Percentiles rank a stretch among this genome's conserved stretches.
These are phyloP conservation scores for Ceratorhiza oryzae-sativae DNA, from an alignment of 1,284 basidiomycete genomes.

Conservation along the genomic window DNA sequence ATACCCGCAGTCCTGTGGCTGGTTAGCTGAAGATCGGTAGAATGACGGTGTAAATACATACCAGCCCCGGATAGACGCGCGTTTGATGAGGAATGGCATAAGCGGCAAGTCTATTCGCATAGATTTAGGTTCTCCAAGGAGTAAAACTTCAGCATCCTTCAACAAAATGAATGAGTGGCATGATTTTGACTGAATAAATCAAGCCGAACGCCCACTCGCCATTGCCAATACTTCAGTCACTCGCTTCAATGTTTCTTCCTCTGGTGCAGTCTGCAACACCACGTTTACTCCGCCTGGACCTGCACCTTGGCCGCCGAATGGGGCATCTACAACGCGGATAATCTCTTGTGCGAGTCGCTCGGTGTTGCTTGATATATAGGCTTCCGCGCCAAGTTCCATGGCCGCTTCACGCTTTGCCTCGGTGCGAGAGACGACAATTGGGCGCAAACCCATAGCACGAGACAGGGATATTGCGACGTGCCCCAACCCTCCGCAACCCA, in stretches of 20 bases:
- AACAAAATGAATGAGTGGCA: neutral
- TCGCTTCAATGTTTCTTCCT: conserved; percentile 32
- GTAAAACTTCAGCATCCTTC: conserved; percentile 26
- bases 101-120: conserved; percentile 29
- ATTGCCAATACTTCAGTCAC: conserved; percentile 25
- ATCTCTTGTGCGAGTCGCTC: conserved; percentile 6
- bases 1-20: conserved; percentile 30
- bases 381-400: conserved; percentile 26
- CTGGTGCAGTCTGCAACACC: conserved; percentile 29
- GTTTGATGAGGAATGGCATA: conserved; percentile 32
- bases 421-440: conserved; percentile 30
- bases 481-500: conserved; percentile 28
- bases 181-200: neutral
- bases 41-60: neutral
- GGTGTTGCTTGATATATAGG: conserved; percentile 3
- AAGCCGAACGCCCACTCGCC: neutral
- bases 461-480: conserved; percentile 25
- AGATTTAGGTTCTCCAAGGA: conserved; percentile 30
- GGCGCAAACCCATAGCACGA: conserved; percentile 24
- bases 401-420: conserved; percentile 21
- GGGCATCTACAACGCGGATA: conserved; percentile 9
- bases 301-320: conserved; percentile 3
- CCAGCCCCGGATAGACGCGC: conserved; percentile 31
- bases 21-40: neutral
- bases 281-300: conserved; percentile 24